Evolutionary conservation across 2,329 filamentous ascomycete species (phyloP).

Genomic region (Scedosporium apiospermum): DNA sequence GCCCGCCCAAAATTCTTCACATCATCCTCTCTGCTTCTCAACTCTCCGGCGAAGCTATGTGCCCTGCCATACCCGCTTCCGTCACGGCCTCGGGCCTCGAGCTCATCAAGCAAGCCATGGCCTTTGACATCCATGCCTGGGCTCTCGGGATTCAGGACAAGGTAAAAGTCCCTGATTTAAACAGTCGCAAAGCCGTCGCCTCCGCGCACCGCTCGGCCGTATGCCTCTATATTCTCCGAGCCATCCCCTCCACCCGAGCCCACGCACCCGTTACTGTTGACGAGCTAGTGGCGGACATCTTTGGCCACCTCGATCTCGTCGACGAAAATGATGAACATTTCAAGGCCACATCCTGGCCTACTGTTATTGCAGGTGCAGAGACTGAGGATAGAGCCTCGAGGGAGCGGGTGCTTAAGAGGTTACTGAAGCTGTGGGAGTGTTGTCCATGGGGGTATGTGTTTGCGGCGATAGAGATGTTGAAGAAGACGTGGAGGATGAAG

Average conservation of each 20-base stretch:
- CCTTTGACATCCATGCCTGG: conserved; percentile 33
- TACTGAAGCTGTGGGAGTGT: conserved; percentile 32
- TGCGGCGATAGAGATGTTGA: conserved; percentile 38
- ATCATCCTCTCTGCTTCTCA: conserved; percentile 35
- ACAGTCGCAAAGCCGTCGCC: conserved; percentile 33
- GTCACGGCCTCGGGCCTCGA: conserved; percentile 26
- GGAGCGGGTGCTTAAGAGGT: conserved; percentile 40
- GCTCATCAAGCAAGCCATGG: conserved; percentile 30
- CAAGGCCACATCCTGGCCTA: conserved; percentile 51
- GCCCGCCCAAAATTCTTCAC: conserved; percentile 31
- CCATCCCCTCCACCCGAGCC: conserved; percentile 26
- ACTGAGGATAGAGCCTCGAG: conserved; percentile 35
- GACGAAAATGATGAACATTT: conserved; percentile 40
- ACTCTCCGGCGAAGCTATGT: conserved; percentile 27
- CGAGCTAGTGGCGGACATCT: conserved; percentile 38
- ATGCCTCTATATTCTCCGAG: conserved; percentile 36
- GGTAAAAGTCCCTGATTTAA: conserved; percentile 25
- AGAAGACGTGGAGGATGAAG: conserved; percentile 35
- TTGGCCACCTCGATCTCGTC: conserved; percentile 39
- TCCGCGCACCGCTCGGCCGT: conserved; percentile 36
- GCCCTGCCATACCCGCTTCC: conserved; percentile 20
- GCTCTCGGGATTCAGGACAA: conserved; percentile 26
- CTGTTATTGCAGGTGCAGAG: conserved; percentile 49
- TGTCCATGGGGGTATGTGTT: conserved; percentile 43
- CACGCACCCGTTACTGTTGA: conserved; percentile 28